A percentile compares a stretch with the other conserved stretches of the same genome.
phyloP scores from a whole-genome alignment of 1,284 basidiomycete genomes.

The Papiliotrema laurentii region DNA sequence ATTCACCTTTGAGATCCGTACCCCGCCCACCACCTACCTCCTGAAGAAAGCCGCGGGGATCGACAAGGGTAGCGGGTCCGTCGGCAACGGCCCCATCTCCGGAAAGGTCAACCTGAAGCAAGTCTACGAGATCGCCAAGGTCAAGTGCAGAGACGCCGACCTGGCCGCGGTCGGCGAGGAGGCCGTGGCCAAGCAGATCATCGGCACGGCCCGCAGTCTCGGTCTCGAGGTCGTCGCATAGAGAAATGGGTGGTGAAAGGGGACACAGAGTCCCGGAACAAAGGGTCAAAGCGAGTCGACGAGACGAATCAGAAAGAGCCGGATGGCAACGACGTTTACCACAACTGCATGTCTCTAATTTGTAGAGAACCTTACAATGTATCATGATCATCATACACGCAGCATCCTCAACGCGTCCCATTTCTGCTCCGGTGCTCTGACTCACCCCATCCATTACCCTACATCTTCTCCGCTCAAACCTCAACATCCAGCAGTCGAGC shows the following conservation, averaged over 20 bases:
- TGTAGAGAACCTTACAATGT: no score
- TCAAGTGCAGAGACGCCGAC: slow-evolving; percentile 87
- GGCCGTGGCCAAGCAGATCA: slow-evolving; percentile 77
- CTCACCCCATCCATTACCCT: no score
- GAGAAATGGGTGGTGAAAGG: neutral
- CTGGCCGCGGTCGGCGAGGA: slow-evolving; percentile 77
- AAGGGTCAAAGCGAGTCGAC: no score
- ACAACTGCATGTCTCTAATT: no score
- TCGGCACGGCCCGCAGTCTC: slow-evolving; percentile 77
- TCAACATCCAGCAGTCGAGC: no score
- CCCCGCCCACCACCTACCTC: slow-evolving; percentile 87
- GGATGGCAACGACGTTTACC: no score
- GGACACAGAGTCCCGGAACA: neutral
- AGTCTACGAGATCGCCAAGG: slow-evolving; percentile 97
- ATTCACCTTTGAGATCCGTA: slow-evolving; percentile 87
- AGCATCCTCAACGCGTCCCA: no score
- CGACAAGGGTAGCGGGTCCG: slow-evolving; percentile 70
- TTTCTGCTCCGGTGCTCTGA: no score
- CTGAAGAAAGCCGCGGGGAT: slow-evolving; percentile 88
- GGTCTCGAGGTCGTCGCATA: slow-evolving; percentile 77
- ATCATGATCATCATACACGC: no score
- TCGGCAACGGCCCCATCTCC: slow-evolving; percentile 47
- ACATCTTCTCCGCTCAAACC: no score
- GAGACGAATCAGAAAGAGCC: no score
- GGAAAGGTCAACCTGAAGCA: slow-evolving; percentile 92